Conservation (phyloP, 148 eudicot species). For the Persicaria maculosa region DNA sequence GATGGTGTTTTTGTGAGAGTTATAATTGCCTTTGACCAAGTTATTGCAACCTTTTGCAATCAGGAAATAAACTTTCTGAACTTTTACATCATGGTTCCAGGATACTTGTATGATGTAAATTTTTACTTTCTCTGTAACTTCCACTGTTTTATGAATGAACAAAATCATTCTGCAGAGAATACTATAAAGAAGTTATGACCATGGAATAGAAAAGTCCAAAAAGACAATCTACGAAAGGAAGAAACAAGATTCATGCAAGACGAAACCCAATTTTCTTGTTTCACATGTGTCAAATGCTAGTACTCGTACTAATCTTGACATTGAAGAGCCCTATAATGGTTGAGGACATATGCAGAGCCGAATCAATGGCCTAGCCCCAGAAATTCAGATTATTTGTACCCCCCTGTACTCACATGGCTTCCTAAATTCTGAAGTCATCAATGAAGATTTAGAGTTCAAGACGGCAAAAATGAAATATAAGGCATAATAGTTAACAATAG, state of each 20-base stretch:
- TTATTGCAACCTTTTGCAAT: neutral
- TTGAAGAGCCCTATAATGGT: neutral
- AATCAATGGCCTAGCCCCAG: neutral
- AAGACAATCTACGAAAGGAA: neutral
- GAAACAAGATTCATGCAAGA: neutral
- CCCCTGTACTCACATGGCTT: neutral
- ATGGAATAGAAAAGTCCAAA: neutral
- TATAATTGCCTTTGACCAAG: neutral
- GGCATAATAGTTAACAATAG: neutral
- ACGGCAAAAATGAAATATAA: neutral
- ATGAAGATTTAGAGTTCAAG: neutral
- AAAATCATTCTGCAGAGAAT: too few species aligned
- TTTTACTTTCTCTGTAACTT: too few species aligned
- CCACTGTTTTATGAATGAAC: too few species aligned
- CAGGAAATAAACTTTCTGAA: constrained; percentile 1
- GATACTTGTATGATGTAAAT: neutral
- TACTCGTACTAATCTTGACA: neutral
- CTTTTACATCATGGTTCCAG: neutral
- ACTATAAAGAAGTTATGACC: neutral
- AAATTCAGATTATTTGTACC: neutral
- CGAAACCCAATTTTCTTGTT: neutral
- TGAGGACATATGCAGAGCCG: neutral
- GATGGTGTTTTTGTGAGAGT: neutral
- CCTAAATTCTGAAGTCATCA: neutral
- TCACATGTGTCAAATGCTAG: neutral